Conservation (phyloP, 768 basidiomycete genomes). For the Boletus vermiculosoides region DNA sequence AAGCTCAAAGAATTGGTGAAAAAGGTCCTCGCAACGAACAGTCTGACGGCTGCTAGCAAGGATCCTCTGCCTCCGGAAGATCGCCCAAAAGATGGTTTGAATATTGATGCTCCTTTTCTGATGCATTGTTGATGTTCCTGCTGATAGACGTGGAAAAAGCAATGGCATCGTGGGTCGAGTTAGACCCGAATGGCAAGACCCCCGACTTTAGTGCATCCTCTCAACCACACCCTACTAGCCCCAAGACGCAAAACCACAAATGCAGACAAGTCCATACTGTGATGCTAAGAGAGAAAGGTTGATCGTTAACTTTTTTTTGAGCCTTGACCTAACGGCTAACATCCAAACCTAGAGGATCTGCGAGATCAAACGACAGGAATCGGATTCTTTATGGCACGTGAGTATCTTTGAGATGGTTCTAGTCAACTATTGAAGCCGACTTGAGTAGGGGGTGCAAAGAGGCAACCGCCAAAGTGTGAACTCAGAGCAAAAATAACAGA, state of each 20-base stretch:
- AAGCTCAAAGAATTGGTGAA: background rate
- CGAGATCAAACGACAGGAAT: background rate
- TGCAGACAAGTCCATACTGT: conserved; percentile 8
- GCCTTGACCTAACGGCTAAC: background rate
- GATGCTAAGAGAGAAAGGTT: conserved; percentile 1
- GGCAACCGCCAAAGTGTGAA: background rate
- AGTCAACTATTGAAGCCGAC: background rate
- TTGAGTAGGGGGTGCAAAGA: background rate
- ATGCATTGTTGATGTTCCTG: background rate
- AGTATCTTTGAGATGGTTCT: background rate
- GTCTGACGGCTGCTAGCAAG: background rate
- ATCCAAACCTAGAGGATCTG: background rate
- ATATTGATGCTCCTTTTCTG: background rate
- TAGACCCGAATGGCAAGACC: background rate
- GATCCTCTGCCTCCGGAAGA: background rate
- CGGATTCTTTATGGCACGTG: conserved; percentile 14
- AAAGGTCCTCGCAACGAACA: background rate
- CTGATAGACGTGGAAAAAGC: conserved; percentile 1
- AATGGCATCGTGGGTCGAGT: background rate
- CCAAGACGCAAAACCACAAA: background rate
- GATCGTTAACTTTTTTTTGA: background rate
- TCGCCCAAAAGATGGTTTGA: background rate
- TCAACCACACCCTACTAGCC: background rate
- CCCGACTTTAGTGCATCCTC: background rate
- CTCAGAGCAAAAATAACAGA: background rate